Conservation (phyloP, 2,329 filamentous ascomycete species). For the Ceratocystis colombiana region DNA sequence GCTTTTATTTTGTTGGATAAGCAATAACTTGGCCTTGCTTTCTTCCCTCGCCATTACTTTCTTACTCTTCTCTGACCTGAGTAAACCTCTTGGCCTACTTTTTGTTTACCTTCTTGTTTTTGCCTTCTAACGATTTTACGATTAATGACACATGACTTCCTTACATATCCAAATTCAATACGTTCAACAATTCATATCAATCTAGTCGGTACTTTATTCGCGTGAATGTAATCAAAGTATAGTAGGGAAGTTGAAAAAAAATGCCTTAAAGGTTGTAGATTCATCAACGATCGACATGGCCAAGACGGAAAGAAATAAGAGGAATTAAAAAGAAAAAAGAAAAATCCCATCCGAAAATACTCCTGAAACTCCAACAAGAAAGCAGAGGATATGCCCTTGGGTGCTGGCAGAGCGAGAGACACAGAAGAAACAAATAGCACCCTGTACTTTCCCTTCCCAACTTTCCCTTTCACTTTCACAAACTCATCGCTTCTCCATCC, state of each 20-base stretch:
- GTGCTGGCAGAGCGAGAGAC: slow-evolving; percentile 7
- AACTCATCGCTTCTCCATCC: slow-evolving; percentile 31
- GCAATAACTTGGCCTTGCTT: background rate
- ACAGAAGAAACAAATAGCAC: slow-evolving; percentile 13
- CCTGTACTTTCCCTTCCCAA: background rate
- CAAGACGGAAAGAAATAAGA: background rate
- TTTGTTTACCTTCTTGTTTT: background rate
- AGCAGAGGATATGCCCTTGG: background rate
- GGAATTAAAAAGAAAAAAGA: background rate
- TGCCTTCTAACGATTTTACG: slow-evolving; percentile 7
- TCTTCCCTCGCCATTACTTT: background rate
- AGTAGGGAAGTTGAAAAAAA: background rate
- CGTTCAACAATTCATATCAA: background rate
- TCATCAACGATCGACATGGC: background rate
- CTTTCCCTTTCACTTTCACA: background rate
- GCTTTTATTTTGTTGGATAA: background rate
- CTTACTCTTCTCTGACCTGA: too few species aligned
- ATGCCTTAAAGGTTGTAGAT: background rate
- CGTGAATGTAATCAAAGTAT: background rate
- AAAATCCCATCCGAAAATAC: slow-evolving; percentile 11
- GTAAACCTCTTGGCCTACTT: too few species aligned
- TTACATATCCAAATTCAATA: background rate
- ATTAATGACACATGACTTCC: background rate
- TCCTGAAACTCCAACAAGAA: slow-evolving; percentile 15
- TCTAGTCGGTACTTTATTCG: too few species aligned